Conservation (phyloP, 1,139 yeast species). For the Kodamaea fungicola region DNA sequence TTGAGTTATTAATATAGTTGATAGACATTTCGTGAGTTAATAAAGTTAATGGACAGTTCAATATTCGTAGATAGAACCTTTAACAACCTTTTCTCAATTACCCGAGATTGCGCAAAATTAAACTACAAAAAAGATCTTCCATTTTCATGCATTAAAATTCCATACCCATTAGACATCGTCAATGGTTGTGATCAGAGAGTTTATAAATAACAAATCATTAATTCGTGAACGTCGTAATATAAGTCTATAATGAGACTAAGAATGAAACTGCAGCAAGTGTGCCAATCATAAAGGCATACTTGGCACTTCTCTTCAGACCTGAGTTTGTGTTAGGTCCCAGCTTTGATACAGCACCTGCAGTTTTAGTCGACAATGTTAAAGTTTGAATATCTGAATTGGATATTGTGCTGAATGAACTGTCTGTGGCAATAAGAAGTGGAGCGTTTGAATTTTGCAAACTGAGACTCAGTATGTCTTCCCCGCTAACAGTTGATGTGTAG, state of each 20-base stretch:
- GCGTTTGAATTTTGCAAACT: neutral
- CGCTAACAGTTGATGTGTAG: neutral
- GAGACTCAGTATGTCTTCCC: neutral
- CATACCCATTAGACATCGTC: too few species aligned
- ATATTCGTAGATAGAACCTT: too few species aligned
- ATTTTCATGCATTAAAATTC: too few species aligned
- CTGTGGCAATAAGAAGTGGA: constrained; percentile 4
- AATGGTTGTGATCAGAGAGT: too few species aligned
- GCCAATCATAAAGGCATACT: constrained; percentile 7
- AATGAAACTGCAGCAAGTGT: constrained; percentile 9
- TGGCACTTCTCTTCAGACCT: constrained; percentile 1
- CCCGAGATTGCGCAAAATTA: too few species aligned
- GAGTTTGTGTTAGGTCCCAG: neutral
- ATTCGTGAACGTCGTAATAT: too few species aligned
- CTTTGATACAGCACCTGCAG: neutral
- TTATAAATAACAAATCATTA: too few species aligned
- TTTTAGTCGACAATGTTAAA: constrained; percentile 8
- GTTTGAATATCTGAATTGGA: constrained; percentile 9
- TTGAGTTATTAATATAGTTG: too few species aligned
- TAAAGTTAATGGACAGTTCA: too few species aligned
- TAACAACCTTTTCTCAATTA: too few species aligned
- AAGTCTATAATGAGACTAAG: constrained; percentile 9
- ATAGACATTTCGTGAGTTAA: too few species aligned
- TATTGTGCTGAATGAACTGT: constrained; percentile 1
- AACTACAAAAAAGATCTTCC: too few species aligned